These are phyloP conservation scores for Spergularia azorica DNA, from an alignment of 179 eudicot species.

Conservation along the genomic window DNA sequence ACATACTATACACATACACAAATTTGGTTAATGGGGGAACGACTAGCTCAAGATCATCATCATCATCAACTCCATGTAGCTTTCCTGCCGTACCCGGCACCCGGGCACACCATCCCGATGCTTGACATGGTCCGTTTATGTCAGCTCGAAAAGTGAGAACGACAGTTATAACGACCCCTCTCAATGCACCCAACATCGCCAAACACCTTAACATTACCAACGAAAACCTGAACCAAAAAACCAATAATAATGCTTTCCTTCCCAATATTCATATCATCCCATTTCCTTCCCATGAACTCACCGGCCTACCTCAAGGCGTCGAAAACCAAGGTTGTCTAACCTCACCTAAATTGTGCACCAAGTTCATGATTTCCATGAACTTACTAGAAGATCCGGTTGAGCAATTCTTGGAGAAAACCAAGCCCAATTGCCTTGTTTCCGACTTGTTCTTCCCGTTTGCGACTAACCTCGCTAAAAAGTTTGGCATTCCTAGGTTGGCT, in stretches of 20 bases:
- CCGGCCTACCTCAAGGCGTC: background rate
- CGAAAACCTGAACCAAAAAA: background rate
- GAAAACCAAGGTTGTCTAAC: background rate
- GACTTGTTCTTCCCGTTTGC: conserved; percentile 8
- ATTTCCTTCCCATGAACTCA: background rate
- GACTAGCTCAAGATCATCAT: background rate
- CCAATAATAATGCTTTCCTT: background rate
- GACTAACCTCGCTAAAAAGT: conserved; percentile 4
- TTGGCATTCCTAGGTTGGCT: background rate
- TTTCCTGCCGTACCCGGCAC: background rate
- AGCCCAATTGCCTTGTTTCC: background rate
- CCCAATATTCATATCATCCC: conserved; percentile 6
- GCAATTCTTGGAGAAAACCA: background rate
- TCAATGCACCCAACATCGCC: background rate
- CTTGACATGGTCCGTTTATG: conserved; percentile 2
- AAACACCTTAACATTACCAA: conserved; percentile 3
- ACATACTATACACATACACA: too few species aligned
- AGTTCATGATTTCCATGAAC: background rate
- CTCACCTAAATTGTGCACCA: background rate
- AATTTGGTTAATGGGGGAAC: background rate
- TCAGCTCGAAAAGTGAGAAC: background rate
- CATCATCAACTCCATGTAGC: background rate
- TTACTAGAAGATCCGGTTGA: background rate
- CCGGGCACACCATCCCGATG: conserved; percentile 11
- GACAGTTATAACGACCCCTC: background rate